Evolutionary conservation across 108 stramenopile genomes (phyloP).

Genomic region (Nitzschia putrida): DNA sequence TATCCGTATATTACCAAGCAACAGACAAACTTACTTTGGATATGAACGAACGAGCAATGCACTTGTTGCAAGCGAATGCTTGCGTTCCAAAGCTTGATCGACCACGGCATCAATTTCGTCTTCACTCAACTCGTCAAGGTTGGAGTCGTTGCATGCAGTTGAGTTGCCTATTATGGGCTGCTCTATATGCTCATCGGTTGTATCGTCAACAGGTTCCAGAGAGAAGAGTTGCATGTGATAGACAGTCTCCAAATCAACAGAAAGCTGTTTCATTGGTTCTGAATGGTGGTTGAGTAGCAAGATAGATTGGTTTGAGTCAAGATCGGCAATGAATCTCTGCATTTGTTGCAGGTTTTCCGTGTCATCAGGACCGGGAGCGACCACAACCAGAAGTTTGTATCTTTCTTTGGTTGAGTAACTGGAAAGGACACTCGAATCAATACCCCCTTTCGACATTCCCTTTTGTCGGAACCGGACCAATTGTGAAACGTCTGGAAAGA

Average conservation of each 20-base stretch:
- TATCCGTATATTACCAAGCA: neutral
- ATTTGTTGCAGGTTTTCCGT: slow-evolving; percentile 68
- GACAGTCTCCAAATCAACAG: slow-evolving; percentile 65
- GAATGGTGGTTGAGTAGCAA: slow-evolving; percentile 89
- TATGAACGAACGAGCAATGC: slow-evolving; percentile 90
- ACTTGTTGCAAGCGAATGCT: slow-evolving; percentile 76
- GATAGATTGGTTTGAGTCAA: slow-evolving; percentile 40
- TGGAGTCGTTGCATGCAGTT: neutral
- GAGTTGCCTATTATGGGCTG: slow-evolving; percentile 14
- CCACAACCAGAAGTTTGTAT: slow-evolving; percentile 81
- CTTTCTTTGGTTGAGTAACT: neutral
- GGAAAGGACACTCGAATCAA: slow-evolving; percentile 72
- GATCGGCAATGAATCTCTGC: slow-evolving; percentile 60
- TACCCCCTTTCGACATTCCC: slow-evolving; percentile 84
- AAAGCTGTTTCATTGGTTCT: slow-evolving; percentile 65
- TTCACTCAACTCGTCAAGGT: neutral
- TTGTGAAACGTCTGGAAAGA: slow-evolving; percentile 88
- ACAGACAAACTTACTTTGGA: slow-evolving; percentile 60
- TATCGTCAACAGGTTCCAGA: neutral
- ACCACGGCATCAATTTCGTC: slow-evolving; percentile 56
- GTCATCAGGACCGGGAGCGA: slow-evolving; percentile 86
- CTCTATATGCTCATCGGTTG: neutral
- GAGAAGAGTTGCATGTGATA: slow-evolving; percentile 55
- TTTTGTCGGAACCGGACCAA: slow-evolving; percentile 36
- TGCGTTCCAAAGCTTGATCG: slow-evolving; percentile 24